These are phyloP conservation scores for Ophiostoma piceae DNA, from an alignment of 2,329 filamentous ascomycete genomes.

Conservation along the genomic window DNA sequence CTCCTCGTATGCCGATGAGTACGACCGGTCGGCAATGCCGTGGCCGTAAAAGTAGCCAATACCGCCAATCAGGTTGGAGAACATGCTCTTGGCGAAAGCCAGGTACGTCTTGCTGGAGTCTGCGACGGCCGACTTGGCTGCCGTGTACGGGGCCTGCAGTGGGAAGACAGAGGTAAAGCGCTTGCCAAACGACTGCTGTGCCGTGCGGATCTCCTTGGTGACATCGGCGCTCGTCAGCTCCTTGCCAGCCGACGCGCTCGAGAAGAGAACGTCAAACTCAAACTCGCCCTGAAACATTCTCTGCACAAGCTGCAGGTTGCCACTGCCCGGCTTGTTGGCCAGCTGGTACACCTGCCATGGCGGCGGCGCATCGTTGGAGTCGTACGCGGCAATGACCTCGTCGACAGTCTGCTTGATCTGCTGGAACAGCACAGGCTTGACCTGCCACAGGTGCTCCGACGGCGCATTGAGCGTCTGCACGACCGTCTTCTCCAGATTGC, in stretches of 20 bases:
- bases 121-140: conserved; percentile 36
- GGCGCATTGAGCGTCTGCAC: conserved; percentile 66
- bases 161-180: conserved; percentile 69
- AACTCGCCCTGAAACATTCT: conserved; percentile 88
- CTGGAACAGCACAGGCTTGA: conserved; percentile 57
- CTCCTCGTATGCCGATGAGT: conserved; percentile 90
- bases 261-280: conserved; percentile 89
- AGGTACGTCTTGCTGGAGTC: conserved; percentile 52
- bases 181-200: conserved; percentile 64
- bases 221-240: conserved; percentile 58
- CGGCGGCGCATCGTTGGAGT: conserved; percentile 63
- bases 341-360: conserved; percentile 83
- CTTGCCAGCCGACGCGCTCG: conserved; percentile 63
- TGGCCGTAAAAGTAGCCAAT: conserved; percentile 94
- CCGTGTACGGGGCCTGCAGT: conserved; percentile 69
- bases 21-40: conserved; percentile 81
- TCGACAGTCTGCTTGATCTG: conserved; percentile 49
- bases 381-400: conserved; percentile 45
- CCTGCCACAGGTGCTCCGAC: conserved; percentile 73
- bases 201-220: conserved; percentile 61
- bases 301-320: conserved; percentile 83
- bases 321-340: conserved; percentile 59
- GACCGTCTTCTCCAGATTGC: conserved; percentile 69
- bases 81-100: conserved; percentile 79
- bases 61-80: conserved; percentile 89